Base-by-base conservation (phyloP, 2,329 filamentous ascomycete genomes). In the Ceratocystis albifundus region DNA sequence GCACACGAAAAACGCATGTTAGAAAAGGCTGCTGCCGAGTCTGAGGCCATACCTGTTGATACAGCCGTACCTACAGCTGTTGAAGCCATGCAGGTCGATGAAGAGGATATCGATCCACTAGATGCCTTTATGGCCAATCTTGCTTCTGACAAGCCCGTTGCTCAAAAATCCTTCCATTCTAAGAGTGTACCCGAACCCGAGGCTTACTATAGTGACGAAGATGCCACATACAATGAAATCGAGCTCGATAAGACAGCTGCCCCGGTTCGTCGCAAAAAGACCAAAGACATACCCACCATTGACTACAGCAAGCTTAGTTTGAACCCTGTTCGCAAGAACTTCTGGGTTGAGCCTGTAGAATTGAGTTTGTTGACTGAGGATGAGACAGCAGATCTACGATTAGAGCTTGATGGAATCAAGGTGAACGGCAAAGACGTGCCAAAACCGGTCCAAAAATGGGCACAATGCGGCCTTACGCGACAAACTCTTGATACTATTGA, bases 371-470 rank as follows among this genome's bases (percentile, higher is more conserved):
- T 97, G 82, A 90, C 86, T 1, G 88, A 95, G 70, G 89, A 88
- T 66, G 92, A 97, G 71, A 83, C 95, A 66, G 84, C 85, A 55
- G 88, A 89, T 70, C 76, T 99, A 65, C 86, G 94, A 61, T 78
- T 93, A 68, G 91, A 97, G 74, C 80, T 99, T 36, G 94, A 97
- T 74, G 93, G 91, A 61, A 97, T 99, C 77, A 96, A 96, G 74
- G 90, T 97, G 53, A 85, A 88, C 68, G 91, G 92, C 68, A 86
- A 90, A 70, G 85, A 96, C 71, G 86, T 95, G 3, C 94, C 94
- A 1, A 96, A 92, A 72, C 94, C 94, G 3, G 92, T 99, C 8
- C 88, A 90, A 72, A 96, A 96, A 75, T 99, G 92, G 90, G 92
- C 93, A 0, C 93, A 97, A 72, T 96, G 92, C 74, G 94, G 94